Conservation (phyloP, 352 stramenopile genomes). For the Phytopythium chamaehyphon region DNA sequence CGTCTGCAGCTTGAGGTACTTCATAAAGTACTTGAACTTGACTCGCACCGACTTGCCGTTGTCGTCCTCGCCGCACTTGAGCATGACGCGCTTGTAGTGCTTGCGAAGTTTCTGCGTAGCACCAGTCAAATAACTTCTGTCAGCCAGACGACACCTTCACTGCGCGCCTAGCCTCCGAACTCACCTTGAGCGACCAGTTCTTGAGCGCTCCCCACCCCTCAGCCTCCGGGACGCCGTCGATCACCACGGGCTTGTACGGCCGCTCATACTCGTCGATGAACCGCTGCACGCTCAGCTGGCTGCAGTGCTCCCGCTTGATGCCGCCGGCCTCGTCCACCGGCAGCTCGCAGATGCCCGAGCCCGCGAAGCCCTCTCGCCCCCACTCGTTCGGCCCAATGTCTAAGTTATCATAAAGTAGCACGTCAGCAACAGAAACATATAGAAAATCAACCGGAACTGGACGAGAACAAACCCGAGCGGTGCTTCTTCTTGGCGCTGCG, state of each 20-base stretch:
- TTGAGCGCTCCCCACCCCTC: slow-evolving; percentile 66
- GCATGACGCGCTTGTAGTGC: slow-evolving; percentile 69
- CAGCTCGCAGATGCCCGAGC: slow-evolving; percentile 77
- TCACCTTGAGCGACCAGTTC: slow-evolving; percentile 76
- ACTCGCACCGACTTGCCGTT: slow-evolving; percentile 72
- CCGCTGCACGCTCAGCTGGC: slow-evolving; percentile 66
- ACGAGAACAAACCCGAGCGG: slow-evolving; percentile 45
- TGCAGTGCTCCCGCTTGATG: slow-evolving; percentile 70
- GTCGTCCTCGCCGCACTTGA: slow-evolving; percentile 84
- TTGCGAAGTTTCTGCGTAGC: slow-evolving; percentile 44
- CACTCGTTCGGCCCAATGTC: slow-evolving; percentile 66
- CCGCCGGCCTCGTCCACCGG: slow-evolving; percentile 58
- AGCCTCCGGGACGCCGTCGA: slow-evolving; percentile 76
- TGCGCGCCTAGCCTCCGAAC: neutral
- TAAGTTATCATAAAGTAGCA: slow-evolving; percentile 9
- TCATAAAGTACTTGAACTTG: slow-evolving; percentile 82
- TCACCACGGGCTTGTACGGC: slow-evolving; percentile 67
- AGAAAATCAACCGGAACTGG: too few species aligned
- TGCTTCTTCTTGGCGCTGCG: slow-evolving; percentile 66
- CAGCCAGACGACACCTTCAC: neutral
- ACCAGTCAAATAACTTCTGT: neutral
- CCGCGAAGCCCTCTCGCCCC: slow-evolving; percentile 75
- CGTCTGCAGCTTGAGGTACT: slow-evolving; percentile 67
- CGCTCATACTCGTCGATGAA: slow-evolving; percentile 88
- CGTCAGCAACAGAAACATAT: neutral